Percentiles rank a stretch among this genome's conserved stretches.
These are phyloP conservation scores for Ascomycota sp. DNA, from an alignment of 2,329 filamentous ascomycete genomes.

Conservation along the genomic window DNA sequence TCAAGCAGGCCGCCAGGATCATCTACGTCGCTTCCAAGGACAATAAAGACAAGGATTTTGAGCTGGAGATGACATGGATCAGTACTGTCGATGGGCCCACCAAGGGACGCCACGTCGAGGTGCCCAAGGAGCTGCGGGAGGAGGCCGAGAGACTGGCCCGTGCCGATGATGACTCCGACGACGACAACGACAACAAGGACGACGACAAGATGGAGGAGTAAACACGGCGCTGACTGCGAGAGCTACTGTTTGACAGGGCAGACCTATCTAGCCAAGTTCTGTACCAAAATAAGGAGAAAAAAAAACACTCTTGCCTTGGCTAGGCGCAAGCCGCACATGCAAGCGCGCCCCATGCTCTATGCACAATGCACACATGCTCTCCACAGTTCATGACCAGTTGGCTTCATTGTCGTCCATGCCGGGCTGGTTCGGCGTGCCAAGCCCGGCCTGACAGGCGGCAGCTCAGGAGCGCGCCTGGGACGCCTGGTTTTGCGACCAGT, in stretches of 20 bases:
- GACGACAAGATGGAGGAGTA: slow-evolving; percentile 83
- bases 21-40: slow-evolving; percentile 96
- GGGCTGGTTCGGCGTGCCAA: too few relatives aligned
- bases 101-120: slow-evolving; percentile 78
- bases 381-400: too few relatives aligned
- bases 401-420: too few relatives aligned
- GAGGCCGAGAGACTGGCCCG: slow-evolving; percentile 86
- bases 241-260: not conserved
- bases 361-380: too few relatives aligned
- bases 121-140: slow-evolving; percentile 71
- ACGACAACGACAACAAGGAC: slow-evolving; percentile 48
- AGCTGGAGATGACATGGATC: slow-evolving; percentile 98
- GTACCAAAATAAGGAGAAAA: not conserved
- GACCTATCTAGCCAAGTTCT: not conserved
- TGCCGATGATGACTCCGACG: slow-evolving; percentile 69
- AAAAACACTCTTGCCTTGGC: not conserved
- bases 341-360: too few relatives aligned
- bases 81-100: slow-evolving; percentile 67
- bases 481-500: slow-evolving; percentile 40
- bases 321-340: too few relatives aligned
- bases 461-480: slow-evolving; percentile 10
- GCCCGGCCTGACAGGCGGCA: too few relatives aligned
- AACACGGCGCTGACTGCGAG: slow-evolving; percentile 4
- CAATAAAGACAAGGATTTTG: slow-evolving; percentile 98
- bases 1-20: slow-evolving; percentile 90